Conservation (phyloP, 2,329 filamentous ascomycete genomes). For the Penicillium palitans region DNA sequence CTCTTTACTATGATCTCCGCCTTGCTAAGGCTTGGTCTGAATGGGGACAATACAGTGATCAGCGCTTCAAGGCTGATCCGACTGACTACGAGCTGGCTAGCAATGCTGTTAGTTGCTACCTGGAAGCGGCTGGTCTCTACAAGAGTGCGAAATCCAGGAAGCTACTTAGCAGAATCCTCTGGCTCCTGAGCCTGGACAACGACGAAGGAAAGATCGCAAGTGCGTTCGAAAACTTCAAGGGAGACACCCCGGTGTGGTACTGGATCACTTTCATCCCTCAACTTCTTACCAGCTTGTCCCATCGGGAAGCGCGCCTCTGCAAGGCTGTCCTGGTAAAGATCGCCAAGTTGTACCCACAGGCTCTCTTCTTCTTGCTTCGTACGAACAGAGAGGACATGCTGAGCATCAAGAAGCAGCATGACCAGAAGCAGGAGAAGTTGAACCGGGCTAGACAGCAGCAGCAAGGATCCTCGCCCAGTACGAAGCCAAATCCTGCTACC, state of each 20-base stretch:
- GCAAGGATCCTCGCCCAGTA: conserved; percentile 37
- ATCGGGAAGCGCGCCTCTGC: conserved; percentile 86
- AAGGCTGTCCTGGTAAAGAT: conserved; percentile 87
- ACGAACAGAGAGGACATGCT: conserved; percentile 94
- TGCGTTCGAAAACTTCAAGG: conserved; percentile 95
- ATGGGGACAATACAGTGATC: conserved; percentile 98
- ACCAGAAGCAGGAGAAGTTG: conserved; percentile 60
- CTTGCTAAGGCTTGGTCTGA: conserved; percentile 98
- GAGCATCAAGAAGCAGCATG: conserved; percentile 85
- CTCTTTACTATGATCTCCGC: conserved; percentile 92
- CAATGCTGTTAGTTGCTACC: conserved; percentile 91
- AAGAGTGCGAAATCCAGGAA: conserved; percentile 97
- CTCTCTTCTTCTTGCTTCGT: conserved; percentile 90
- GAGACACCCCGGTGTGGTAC: conserved; percentile 97
- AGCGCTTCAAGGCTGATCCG: conserved; percentile 90
- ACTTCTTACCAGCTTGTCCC: conserved; percentile 82
- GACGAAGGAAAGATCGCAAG: conserved; percentile 76
- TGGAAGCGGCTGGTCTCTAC: conserved; percentile 93
- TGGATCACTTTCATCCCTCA: conserved; percentile 99
- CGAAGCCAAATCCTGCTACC: conserved; percentile 42
- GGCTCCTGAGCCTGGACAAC: conserved; percentile 93
- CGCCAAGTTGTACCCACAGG: conserved; percentile 92
- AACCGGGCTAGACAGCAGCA: conserved; percentile 63
- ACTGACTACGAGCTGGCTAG: conserved; percentile 78
- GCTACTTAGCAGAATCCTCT: conserved; percentile 86